Percentiles rank a stretch among this genome's conserved stretches.
Evolutionary conservation across 768 basidiomycete genomes (phyloP).

Genomic region (Lepiota brunneoincarnata): DNA sequence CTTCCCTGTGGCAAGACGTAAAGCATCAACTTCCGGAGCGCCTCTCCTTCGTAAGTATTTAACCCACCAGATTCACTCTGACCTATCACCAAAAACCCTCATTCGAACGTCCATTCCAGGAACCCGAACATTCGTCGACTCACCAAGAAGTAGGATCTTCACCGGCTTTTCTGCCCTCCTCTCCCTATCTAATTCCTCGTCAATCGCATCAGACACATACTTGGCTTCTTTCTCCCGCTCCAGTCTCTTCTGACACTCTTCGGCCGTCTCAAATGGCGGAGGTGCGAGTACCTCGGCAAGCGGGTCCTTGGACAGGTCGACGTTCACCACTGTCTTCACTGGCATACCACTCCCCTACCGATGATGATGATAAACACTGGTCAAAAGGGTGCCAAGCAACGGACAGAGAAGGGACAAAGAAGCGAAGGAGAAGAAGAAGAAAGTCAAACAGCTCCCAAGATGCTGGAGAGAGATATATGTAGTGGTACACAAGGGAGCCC

Average conservation of each 20-base stretch:
- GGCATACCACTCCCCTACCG: neutral
- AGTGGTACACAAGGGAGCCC: neutral
- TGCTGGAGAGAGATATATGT: neutral
- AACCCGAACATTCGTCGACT: conserved; percentile 15
- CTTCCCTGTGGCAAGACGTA: neutral
- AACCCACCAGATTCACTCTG: conserved; percentile 78
- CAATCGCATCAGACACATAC: conserved; percentile 58
- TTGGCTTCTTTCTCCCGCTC: conserved; percentile 49
- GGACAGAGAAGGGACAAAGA: neutral
- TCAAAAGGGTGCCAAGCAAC: no score
- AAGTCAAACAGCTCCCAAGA: neutral
- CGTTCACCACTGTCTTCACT: neutral
- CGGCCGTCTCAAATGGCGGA: conserved; percentile 46
- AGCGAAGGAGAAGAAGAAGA: neutral
- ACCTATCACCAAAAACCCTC: conserved; percentile 33
- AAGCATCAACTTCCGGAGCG: no score
- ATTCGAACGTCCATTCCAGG: neutral
- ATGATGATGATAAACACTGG: no score
- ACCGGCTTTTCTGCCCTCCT: conserved; percentile 46
- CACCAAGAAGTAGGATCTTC: conserved; percentile 63
- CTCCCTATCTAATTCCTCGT: conserved; percentile 55
- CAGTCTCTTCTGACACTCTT: conserved; percentile 44
- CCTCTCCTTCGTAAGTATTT: neutral
- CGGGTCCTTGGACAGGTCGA: conserved; percentile 36
- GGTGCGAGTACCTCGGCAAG: conserved; percentile 47